These are phyloP conservation scores for Leishmania turanica DNA, from an alignment of 208 protist genomes.

Conservation along the genomic window DNA sequence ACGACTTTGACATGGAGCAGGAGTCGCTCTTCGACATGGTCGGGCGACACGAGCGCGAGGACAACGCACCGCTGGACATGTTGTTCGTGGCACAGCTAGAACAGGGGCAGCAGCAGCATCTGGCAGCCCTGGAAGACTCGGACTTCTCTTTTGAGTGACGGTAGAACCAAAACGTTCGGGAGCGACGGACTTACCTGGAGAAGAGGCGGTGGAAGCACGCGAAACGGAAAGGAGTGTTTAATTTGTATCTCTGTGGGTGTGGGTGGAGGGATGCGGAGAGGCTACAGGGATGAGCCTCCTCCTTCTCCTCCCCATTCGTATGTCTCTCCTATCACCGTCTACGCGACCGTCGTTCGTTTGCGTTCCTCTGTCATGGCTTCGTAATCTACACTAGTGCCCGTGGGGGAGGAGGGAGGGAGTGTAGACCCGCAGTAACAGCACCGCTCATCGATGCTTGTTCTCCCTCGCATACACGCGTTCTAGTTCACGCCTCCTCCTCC, in stretches of 20 bases:
- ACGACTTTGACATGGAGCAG: slow-evolving; percentile 13
- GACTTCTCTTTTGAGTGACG: slow-evolving; percentile 29
- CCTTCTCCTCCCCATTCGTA: neutral
- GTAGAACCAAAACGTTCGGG: neutral
- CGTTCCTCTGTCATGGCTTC: neutral
- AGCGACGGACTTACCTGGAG: neutral
- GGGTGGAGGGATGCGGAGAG: neutral
- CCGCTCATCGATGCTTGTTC: neutral
- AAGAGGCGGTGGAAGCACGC: neutral
- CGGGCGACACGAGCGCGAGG: slow-evolving; percentile 16
- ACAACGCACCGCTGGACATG: slow-evolving; percentile 10
- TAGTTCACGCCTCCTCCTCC: neutral
- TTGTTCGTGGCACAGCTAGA: neutral
- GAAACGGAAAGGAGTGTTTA: neutral
- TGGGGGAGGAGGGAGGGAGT: neutral
- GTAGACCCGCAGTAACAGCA: neutral
- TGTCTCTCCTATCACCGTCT: neutral
- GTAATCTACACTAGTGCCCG: neutral
- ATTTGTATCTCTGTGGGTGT: neutral
- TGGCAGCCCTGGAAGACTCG: slow-evolving; percentile 10
- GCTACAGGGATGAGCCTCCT: neutral
- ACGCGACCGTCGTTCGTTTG: neutral
- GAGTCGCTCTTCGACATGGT: slow-evolving; percentile 41
- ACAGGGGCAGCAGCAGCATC: slow-evolving; percentile 8
- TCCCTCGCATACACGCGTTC: neutral